phyloP scores from a whole-genome alignment of 768 basidiomycete species.

The Hypholoma sublateritium region DNA sequence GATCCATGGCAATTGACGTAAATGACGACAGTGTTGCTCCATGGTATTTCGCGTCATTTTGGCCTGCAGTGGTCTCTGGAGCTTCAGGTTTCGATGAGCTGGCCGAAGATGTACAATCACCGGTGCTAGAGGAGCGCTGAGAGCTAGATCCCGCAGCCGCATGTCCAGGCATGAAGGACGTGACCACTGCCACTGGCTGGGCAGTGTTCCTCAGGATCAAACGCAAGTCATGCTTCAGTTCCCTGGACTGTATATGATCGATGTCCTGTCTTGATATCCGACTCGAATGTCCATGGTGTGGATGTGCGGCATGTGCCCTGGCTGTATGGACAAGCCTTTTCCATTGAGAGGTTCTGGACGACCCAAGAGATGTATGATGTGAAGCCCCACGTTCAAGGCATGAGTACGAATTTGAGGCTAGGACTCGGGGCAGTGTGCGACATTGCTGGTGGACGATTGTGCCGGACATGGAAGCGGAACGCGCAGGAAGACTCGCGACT shows the following conservation, averaged over 20 bases:
- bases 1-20: constrained; percentile 87
- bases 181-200: constrained; percentile 86
- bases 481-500: background rate
- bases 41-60: constrained; percentile 47
- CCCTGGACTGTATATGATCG: background rate
- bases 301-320: background rate
- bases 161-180: constrained; percentile 56
- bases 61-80: background rate
- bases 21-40: constrained; percentile 95
- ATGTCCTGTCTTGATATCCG: background rate
- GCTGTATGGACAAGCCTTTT: background rate
- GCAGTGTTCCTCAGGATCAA: constrained; percentile 71
- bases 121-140: background rate
- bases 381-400: background rate
- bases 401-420: background rate
- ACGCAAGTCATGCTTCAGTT: constrained; percentile 39
- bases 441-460: constrained; percentile 2
- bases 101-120: background rate
- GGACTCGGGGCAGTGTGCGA: background rate
- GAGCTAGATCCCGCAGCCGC: background rate
- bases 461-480: constrained; percentile 3
- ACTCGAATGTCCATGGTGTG: background rate
- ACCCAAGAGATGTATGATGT: background rate
- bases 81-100: background rate
- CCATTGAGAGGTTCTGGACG: background rate